Evolutionary conservation across 2,329 filamentous ascomycete species (phyloP), one percentile per base, ranked within the genome.

Genomic region (Fusarium acutatum): DNA sequence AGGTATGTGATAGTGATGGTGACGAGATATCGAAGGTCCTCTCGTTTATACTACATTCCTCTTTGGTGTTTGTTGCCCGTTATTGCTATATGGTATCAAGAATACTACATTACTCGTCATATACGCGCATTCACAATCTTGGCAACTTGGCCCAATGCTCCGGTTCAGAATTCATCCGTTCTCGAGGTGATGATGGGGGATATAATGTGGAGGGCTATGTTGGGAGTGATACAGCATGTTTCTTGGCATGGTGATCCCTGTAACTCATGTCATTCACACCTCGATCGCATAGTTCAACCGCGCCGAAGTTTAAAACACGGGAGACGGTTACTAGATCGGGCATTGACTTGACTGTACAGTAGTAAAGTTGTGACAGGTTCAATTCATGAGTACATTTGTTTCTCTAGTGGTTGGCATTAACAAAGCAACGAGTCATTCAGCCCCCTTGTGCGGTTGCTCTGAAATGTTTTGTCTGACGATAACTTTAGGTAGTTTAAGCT

Each of bases 151-250:
- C 56, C 56, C 56, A 35, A 62, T 26, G 15, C 35, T 46, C 35
- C 30, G 52, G 47, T 41, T 41, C 49, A 61, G 58, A 61, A 50
- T 74, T 73, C 70, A 54, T 73, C 71, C 67, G 69, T 53, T 60
- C 64, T 59, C 54, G 30, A 28, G 44, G n/a, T n/a, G n/a, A n/a
- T n/a, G n/a, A n/a, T n/a, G n/a, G n/a, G 47, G 44, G 38, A 50
- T 58, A 37, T 43, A 60, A 40, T 35, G 44, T 40, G 58, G 46
- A 56, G 44, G 46, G 44, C n/a, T 44, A 50, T 37, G 34, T 30
- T 67, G n/a, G 34, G 24, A 35, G 46, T 64, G 50, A 63, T 46
- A 53, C 40, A 34, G 37, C 44, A 53, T 37, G 24, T 54, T 52
- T 67, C 49, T 69, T 69, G 47, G 60, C 56, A 52, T 15, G 37